phyloP scores from a whole-genome alignment of 2,329 filamentous ascomycete species.

The Alternaria sp. region DNA sequence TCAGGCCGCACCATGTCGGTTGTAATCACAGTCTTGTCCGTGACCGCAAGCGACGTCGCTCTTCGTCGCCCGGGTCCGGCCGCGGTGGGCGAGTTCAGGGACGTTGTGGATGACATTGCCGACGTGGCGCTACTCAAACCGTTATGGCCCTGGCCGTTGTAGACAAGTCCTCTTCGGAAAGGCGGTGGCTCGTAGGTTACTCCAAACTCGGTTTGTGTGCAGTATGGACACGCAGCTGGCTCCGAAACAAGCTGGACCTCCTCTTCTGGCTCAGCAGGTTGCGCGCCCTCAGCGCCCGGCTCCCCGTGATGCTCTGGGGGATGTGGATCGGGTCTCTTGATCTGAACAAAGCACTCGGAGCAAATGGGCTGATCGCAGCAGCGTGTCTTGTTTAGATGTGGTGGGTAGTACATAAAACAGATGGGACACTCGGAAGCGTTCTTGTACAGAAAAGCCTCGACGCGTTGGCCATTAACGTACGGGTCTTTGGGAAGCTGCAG shows the following conservation, averaged over 20 bases:
- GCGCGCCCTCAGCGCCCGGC: conserved; percentile 41
- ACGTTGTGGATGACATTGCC: conserved; percentile 87
- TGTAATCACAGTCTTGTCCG: conserved; percentile 84
- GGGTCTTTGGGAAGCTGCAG: conserved; percentile 81
- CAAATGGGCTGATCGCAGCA: conserved; percentile 97
- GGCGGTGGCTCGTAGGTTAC: conserved; percentile 92
- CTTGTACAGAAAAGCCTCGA: conserved; percentile 95
- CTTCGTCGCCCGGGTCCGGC: conserved; percentile 62
- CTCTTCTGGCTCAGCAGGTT: conserved; percentile 57
- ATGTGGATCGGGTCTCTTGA: conserved; percentile 92
- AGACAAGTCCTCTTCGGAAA: conserved; percentile 83
- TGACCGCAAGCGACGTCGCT: conserved; percentile 78
- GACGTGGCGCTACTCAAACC: conserved; percentile 65
- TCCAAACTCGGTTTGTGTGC: conserved; percentile 92
- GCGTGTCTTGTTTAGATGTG: conserved; percentile 90
- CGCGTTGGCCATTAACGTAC: conserved; percentile 90
- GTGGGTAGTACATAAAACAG: conserved; percentile 94
- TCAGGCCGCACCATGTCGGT: conserved; percentile 93
- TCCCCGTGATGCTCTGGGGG: conserved; percentile 76
- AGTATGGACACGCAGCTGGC: conserved; percentile 91
- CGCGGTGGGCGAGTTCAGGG: conserved; percentile 68
- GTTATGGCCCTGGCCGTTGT: conserved; percentile 64
- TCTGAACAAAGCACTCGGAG: conserved; percentile 98
- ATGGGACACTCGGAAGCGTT: conserved; percentile 91
- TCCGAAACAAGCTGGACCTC: conserved; percentile 81